Evolutionary conservation across 1,139 yeast genomes (phyloP).

Genomic region (Candida sanyaensis): DNA sequence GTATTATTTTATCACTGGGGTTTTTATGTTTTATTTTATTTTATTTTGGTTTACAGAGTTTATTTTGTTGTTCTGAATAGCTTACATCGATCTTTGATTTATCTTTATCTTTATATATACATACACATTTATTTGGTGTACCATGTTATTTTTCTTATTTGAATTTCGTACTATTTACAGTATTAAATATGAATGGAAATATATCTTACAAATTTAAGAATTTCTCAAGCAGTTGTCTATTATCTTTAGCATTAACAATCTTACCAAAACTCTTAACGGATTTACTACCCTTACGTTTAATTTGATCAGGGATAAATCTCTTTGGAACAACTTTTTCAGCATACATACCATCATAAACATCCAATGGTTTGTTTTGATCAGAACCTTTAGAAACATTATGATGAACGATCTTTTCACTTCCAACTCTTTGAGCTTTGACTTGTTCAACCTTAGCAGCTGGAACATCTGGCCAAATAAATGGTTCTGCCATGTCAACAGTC

Average conservation of each 20-base stretch:
- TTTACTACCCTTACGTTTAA: conserved; percentile 44
- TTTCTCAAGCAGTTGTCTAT: conserved; percentile 31
- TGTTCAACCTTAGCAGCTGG: conserved; percentile 28
- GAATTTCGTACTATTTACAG: conserved; percentile 8
- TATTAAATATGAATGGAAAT: too few relatives aligned
- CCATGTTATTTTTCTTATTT: background rate
- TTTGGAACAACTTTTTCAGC: conserved; percentile 71
- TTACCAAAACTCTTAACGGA: conserved; percentile 29
- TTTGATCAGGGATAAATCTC: conserved; percentile 63
- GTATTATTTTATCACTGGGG: background rate
- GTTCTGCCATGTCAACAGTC: conserved; percentile 93
- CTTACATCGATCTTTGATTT: background rate
- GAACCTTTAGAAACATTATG: conserved; percentile 50
- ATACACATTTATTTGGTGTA: background rate
- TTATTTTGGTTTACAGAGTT: too few relatives aligned
- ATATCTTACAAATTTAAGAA: conserved; percentile 20
- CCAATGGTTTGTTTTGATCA: conserved; percentile 65
- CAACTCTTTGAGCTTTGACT: conserved; percentile 23
- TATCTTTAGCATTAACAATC: conserved; percentile 25
- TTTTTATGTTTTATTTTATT: background rate
- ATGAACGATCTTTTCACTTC: conserved; percentile 23
- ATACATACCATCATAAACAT: conserved; percentile 76
- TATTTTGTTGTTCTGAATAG: background rate
- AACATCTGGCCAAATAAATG: conserved; percentile 90
- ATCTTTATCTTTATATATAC: conserved; percentile 1